Evolutionary conservation across 345 rosid genomes (phyloP), one percentile per base, ranked within the genome.

Genomic region (Sisymbrium irio): DNA sequence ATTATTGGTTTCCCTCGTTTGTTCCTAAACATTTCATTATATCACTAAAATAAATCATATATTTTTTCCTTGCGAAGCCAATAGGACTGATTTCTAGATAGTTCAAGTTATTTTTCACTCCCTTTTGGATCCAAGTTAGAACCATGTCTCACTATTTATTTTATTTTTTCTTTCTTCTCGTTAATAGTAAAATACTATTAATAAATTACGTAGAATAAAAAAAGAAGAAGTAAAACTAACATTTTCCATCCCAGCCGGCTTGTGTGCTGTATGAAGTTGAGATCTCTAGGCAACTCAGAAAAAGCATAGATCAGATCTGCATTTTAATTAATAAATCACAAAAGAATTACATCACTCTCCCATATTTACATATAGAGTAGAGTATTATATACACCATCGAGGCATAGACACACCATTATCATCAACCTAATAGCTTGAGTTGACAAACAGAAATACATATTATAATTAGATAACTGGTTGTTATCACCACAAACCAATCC

Each of bases 261-360:
- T 55, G 76, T 58, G 65, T 94, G 97, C 62, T 94, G 96, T 37
- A 94, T 86, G 79, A 94, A 94, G 80, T 94, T 94, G 77, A 89
- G 86, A 80, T 94, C 82, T 81, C 81, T 89, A 59, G 97, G 96
- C 77, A 94, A 78, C 65, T 73, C 83, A 67, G 97, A 89, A 59
- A 94, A 94, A 10, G 96, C 89, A 66, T 87, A 80, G 37, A 93
- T 91, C 87, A 93, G 89, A 89, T 93, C 98, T 93, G 90, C 47
- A 82, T 76, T 76, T 56, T 37, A 28, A 61, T 62, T 15, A 18
- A 14, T 6, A 11, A 55, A 17, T 2, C 27, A 51, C 54, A 18
- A 3, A 41, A 30, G 13, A 49, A 49, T 20, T 22, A 11, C 55
- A 50, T 2, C 15, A 20, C 54, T 19, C 54, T 49, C 28, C 28